Evolutionary conservation across 2,329 filamentous ascomycete genomes (phyloP), one percentile per base, ranked within the genome.

Genomic region (Podosphaera xanthii): DNA sequence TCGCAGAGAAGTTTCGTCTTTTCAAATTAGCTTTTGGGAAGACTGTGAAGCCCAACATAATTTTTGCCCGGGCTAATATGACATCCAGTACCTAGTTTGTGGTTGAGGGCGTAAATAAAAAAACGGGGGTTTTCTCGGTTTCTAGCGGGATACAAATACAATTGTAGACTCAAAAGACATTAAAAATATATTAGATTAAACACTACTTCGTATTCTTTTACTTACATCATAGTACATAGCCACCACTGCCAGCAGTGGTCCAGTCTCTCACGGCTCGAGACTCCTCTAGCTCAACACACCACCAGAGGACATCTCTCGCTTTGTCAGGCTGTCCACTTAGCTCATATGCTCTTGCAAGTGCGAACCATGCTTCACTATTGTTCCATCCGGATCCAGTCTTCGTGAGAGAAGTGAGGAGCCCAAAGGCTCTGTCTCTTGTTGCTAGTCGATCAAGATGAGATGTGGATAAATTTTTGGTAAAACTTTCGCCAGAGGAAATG

Each of bases 221-320:
- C 6, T 6, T 40, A 10, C 40, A 12, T 65, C 57, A 67, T 55
- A 68, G 60, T 59, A 68, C 66, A 59, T 68, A 67, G 9, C 84
- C 79, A 33, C 76, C n/a, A 56, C 84, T 78, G 30, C 82, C 81
- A 57, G 76, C 76, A 2, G 79, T 82, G 35, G 88, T 76, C 92
- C 91, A 97, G 60, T 80, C 78, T 60, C 92, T 80, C 55, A 95
- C 78, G 0, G 84, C 87, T 63, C 80, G 81, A 6, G 81, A 82
- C 69, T 98, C 91, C 69, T 97, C 92, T 36, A 98, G 75, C 71
- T 96, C 89, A 10, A 98, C 86, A 66, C 90, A 94, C 89, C 91
- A 97, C 92, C 92, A 97, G 5, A 97, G 76, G 53, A 90, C 88
- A 65, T 92, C 86, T 72, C 90, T 94, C 12, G 92, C 86, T 74